Percentiles rank a stretch among this genome's conserved stretches.
phyloP scores from a whole-genome alignment of 805 yeast species.

The Starmerella apicola region DNA sequence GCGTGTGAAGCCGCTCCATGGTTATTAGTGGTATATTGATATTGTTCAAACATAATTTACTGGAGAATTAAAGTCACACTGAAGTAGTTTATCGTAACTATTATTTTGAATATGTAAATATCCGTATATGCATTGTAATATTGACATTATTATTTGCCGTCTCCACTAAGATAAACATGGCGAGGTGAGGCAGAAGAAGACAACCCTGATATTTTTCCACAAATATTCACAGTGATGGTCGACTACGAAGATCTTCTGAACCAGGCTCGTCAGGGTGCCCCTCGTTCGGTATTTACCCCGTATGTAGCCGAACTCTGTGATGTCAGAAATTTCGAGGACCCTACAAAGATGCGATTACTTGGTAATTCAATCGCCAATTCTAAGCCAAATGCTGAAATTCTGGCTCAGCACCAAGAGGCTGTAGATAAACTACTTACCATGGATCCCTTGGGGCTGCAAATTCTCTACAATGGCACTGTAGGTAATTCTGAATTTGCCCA shows the following conservation, averaged over 20 bases:
- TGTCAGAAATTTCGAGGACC: constrained; percentile 4
- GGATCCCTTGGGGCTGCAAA: constrained; percentile 9
- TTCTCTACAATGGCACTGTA: constrained; percentile 14
- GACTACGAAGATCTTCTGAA: constrained; percentile 10
- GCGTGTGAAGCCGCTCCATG: too few relatives aligned
- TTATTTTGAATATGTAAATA: neutral
- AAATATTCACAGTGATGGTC: neutral
- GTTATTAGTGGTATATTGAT: too few relatives aligned
- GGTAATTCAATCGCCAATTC: constrained; percentile 15
- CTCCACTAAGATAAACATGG: neutral
- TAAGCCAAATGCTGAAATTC: constrained; percentile 4
- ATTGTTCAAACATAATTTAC: too few relatives aligned
- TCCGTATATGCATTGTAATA: neutral
- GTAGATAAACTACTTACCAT: constrained; percentile 1
- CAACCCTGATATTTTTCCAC: neutral
- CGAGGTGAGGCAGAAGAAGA: neutral
- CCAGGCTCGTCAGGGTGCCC: constrained; percentile 6
- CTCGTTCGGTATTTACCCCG: constrained; percentile 1
- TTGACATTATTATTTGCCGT: neutral
- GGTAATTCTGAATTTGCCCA: constrained; percentile 8
- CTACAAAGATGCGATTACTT: constrained; percentile 12
- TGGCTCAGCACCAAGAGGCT: constrained; percentile 2
- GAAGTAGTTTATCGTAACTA: too few relatives aligned
- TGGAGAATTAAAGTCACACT: too few relatives aligned
- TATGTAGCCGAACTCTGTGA: constrained; percentile 7